Base-by-base conservation (phyloP, 176 grass and related monocot species). In the Aegilops longissima region DNA sequence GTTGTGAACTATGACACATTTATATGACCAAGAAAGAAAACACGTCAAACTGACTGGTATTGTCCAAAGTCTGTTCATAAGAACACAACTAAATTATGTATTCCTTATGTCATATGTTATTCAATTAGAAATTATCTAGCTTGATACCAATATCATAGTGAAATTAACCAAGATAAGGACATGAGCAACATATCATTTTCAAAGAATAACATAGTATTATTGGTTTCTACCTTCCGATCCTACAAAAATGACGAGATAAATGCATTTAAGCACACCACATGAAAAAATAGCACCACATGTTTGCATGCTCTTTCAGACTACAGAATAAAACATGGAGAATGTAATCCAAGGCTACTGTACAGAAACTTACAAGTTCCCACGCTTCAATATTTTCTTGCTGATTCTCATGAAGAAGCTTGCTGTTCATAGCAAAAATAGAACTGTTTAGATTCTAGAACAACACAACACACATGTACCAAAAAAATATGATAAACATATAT, bases 341-440 rank as follows among this genome's bases (percentile, higher is more conserved):
- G 49, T 24, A 23, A 12, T 29, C 5, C 7, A 80, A 65, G 3
- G 20, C 84, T 88, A 33, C 65, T 35, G 62, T 44, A 31, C 84
- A 88, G 30, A 85, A 87, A 9, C 85, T 83, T 93, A 95, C 95
- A 51, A 97, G 89, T 83, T 98, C 88, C 93, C 91, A 95, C 33
- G 81, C 91, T 90, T 93, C 96, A 76, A 90, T 84, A 17, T 88
- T 66, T 70, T 38, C 92, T 29, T 90, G 68, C 36, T 64, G 66
- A 0, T 90, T 90, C 11, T 87, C 83, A 76, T 63, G 70, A 76
- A 89, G 67, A 56, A 95, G 87, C 56, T 87, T 90, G 76, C 91
- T 98, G 88, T 91, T 87, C 59, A 90, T 66, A 89, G 11, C 17
- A 18, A 77, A 82, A 85, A 52, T 66, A 80, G 0, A 80, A 4